Base-by-base conservation (phyloP, 768 basidiomycete species). In the Trametopsis cervina region DNA sequence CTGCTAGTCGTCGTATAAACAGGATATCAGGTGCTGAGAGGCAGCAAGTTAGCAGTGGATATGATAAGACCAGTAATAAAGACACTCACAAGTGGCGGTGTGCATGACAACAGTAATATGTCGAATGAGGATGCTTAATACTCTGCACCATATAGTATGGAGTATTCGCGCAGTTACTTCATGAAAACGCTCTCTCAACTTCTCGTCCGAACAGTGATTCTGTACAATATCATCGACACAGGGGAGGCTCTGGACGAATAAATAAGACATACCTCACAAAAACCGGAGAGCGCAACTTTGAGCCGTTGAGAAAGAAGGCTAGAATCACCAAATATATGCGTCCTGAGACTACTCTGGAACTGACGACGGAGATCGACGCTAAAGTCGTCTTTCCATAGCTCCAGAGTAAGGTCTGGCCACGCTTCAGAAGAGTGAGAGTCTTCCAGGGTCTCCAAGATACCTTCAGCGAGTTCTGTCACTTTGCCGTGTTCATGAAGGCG, bases 301-400 rank as follows among this genome's bases (percentile, higher is more conserved):
- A 85, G 69, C 42, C 84, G 73, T 26, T 81, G 64, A 0, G 69
- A 70, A 35, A 78, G 60, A 20, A 85, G 58, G 40, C 61, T 61
- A 43, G 78, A 71, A 70, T 74, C 80, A 1, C 85, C 85, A 57
- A 79, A 87, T 12, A 89, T 63, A 58, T 84, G 76, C 7, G 67
- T 69, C 0, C 66, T 56, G 15, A 88, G 57, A 51, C 81, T 80
- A 13, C 61, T 62, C 38, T 75, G 67, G 50, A 85, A 74, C n/a
- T 69, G 69, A 20, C 49, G 49, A 20, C 70, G 71, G 5, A 78
- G 53, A 5, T 70, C 72, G 20, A 55, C 52, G n/a, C 61, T 66
- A 24, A 70, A 42, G 10, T 60, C 54, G 46, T 63, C 64, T 7
- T 49, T 39, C 56, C 61, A 66, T 1, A 57, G 42, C 11, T 67